These are phyloP conservation scores for Grosmannia penicillata DNA, from an alignment of 2,329 filamentous ascomycete genomes.

Conservation along the genomic window DNA sequence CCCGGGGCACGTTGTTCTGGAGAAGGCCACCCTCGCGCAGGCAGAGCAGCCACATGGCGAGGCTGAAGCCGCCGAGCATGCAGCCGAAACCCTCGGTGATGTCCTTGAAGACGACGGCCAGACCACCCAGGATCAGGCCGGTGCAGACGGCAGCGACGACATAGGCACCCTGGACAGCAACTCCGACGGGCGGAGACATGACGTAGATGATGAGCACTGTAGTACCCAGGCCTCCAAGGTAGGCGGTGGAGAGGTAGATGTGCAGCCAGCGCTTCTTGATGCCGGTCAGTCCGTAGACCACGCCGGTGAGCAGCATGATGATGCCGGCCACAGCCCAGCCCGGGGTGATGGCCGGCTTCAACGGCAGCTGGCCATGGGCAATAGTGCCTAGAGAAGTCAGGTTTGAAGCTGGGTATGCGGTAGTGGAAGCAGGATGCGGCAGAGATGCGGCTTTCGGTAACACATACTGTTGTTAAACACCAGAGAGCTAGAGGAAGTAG, in stretches of 20 bases:
- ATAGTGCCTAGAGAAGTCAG: conserved; percentile 24
- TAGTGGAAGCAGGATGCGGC: not conserved
- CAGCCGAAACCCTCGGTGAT: conserved; percentile 71
- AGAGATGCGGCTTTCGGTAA: conserved; percentile 12
- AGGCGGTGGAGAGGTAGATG: conserved; percentile 66
- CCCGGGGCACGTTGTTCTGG: conserved; percentile 42
- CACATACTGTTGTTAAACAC: conserved; percentile 13
- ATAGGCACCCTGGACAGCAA: conserved; percentile 73
- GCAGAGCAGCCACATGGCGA: conserved; percentile 83
- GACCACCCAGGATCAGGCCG: conserved; percentile 57
- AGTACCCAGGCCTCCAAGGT: conserved; percentile 56
- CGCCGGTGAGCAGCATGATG: conserved; percentile 60
- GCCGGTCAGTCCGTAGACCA: conserved; percentile 58
- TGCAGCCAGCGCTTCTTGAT: conserved; percentile 72
- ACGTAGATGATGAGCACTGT: conserved; percentile 79
- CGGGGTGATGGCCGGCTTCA: conserved; percentile 63
- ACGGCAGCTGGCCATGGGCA: conserved; percentile 44
- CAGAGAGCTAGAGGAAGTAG: conserved; percentile 2
- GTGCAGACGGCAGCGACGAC: conserved; percentile 64
- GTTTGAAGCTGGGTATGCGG: not conserved
- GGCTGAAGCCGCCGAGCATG: conserved; percentile 69
- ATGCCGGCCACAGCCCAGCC: conserved; percentile 67
- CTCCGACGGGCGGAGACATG: conserved; percentile 61
- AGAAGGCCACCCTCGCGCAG: conserved; percentile 65
- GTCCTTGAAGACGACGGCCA: conserved; percentile 67